Conservation (phyloP, 108 stramenopile genomes). For the Nitzschia putrida region DNA sequence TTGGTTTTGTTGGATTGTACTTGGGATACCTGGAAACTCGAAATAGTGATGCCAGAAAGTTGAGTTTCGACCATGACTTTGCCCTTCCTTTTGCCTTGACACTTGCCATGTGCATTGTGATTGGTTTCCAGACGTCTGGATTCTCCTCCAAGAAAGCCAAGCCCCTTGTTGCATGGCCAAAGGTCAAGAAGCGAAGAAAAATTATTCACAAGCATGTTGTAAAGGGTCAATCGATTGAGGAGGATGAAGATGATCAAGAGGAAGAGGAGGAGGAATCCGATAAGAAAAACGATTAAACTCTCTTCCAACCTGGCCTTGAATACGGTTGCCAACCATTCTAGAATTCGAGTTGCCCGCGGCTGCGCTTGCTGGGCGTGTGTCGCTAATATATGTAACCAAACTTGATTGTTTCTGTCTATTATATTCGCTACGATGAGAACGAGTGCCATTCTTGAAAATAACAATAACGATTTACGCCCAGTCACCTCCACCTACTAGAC, state of each 20-base stretch:
- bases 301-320: too few species aligned
- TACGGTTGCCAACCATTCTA: too few species aligned
- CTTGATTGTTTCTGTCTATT: too few species aligned
- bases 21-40: conserved; percentile 42
- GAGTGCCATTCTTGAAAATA: too few species aligned
- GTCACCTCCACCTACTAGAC: background rate
- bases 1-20: conserved; percentile 50
- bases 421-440: too few species aligned
- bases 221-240: conserved; percentile 16
- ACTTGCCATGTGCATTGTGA: conserved; percentile 47
- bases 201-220: conserved; percentile 44
- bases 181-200: conserved; percentile 47
- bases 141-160: conserved; percentile 32
- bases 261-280: conserved; percentile 25
- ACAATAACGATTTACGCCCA: too few species aligned
- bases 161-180: conserved; percentile 52
- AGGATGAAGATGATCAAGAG: conserved; percentile 2
- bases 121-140: conserved; percentile 67
- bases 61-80: conserved; percentile 65
- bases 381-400: too few species aligned
- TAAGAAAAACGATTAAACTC: conserved; percentile 1
- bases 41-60: conserved; percentile 11
- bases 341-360: too few species aligned
- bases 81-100: conserved; percentile 55
- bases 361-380: too few species aligned